Percentiles rank a stretch among this genome's conserved stretches.
These are phyloP conservation scores for Sordariomycetes sp. DNA, from an alignment of 2,329 filamentous ascomycete genomes.

Conservation along the genomic window DNA sequence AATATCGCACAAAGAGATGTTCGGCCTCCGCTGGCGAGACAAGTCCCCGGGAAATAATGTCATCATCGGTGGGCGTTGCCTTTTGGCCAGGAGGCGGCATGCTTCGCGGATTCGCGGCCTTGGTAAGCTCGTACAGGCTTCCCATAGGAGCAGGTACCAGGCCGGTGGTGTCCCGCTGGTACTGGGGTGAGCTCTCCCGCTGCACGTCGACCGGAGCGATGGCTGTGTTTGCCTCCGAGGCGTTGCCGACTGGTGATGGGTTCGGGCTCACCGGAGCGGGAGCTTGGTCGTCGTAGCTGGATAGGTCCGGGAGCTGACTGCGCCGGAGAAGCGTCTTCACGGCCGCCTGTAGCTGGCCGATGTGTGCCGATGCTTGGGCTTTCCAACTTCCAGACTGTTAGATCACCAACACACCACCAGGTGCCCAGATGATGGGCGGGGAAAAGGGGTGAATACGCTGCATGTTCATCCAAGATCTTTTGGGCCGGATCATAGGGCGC, in stretches of 20 bases:
- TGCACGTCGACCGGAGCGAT: neutral
- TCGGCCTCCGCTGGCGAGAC: neutral
- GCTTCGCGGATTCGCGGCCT: neutral
- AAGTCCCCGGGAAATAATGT: neutral
- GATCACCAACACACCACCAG: too few relatives aligned
- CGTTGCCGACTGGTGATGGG: neutral
- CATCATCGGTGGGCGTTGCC: neutral
- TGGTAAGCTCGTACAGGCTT: neutral
- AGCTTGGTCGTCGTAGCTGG: neutral
- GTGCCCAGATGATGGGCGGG: neutral
- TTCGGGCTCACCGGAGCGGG: neutral
- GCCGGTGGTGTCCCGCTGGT: neutral
- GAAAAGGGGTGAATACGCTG: neutral
- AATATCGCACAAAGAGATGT: neutral
- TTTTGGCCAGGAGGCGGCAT: too few relatives aligned
- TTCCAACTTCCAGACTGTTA: neutral
- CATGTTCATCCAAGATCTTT: neutral
- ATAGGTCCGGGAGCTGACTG: neutral
- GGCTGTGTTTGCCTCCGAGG: neutral
- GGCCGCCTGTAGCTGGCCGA: neutral
- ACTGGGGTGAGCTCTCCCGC: neutral
- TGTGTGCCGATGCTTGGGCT: neutral
- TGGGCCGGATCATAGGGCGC: neutral
- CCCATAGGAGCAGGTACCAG: neutral
- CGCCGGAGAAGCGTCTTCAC: neutral